These are phyloP conservation scores for Cercophora samala DNA, from an alignment of 495 filamentous ascomycete genomes.

Conservation along the genomic window DNA sequence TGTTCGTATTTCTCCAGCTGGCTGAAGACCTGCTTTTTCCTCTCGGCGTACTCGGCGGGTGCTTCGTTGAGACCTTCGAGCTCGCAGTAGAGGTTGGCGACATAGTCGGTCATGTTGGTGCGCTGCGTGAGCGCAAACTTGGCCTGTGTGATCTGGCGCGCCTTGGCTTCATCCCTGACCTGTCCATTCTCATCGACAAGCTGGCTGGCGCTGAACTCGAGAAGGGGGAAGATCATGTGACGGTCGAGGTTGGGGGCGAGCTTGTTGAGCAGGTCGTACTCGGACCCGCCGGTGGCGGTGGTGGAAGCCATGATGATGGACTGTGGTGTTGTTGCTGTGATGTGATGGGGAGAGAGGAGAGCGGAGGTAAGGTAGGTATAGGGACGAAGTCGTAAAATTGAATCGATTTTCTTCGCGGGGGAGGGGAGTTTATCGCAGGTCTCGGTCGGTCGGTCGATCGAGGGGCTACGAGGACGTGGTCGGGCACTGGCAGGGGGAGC, in stretches of 20 bases:
- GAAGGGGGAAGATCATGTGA: constrained; percentile 89
- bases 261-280: constrained; percentile 80
- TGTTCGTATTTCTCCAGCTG: constrained; percentile 76
- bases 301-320: constrained; percentile 36
- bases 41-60: constrained; percentile 80
- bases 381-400: neutral
- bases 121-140: constrained; percentile 91
- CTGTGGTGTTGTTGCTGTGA: neutral
- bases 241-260: constrained; percentile 91
- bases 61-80: constrained; percentile 74
- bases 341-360: neutral
- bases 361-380: neutral
- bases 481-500: constrained; percentile 7
- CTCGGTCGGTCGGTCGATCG: constrained; percentile 9
- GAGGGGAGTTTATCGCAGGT: neutral
- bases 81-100: constrained; percentile 81
- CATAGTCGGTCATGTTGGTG: constrained; percentile 98
- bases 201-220: constrained; percentile 70
- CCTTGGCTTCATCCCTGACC: constrained; percentile 51
- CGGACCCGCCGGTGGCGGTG: constrained; percentile 51
- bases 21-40: constrained; percentile 82
- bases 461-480: constrained; percentile 8
- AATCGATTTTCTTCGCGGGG: neutral
- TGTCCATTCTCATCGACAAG: constrained; percentile 52
- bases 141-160: constrained; percentile 68